Evolutionary conservation across 768 basidiomycete genomes (phyloP), one percentile per base, ranked within the genome.

Genomic region (Mycena venus): DNA sequence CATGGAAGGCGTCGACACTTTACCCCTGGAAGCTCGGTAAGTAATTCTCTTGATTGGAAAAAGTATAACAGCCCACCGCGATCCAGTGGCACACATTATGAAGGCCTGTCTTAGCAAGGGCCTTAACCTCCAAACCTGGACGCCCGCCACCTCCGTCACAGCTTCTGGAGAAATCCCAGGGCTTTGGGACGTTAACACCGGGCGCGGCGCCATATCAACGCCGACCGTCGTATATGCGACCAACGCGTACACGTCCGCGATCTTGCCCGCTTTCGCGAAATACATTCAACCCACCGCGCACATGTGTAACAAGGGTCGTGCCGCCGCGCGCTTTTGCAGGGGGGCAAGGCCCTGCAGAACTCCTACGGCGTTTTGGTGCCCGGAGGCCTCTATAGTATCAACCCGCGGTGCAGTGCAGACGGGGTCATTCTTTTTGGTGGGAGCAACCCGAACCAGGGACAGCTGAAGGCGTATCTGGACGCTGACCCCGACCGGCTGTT

Each of bases 181-280:
- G 0, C 72, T 77, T 10, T 91, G 90, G 85, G 77, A 69, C 23
- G 77, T 90, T 31, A 76, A 78, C 10, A 91, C 90, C 9, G 75
- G 83, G 9, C 84, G 86, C 49, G 91, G 91, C 0, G 74, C 47
- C 25, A 72, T 90, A 34, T 74, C 70, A 3, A 77, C 89, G 0
- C 73, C 79, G 14, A 87, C 86, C 34, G 86, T 91, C 23, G 84
- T 91, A 0, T 89, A 89, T 73, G 88, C 89, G 6, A 91, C 90
- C 12, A 91, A 91, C 77, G 91, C 86, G 14, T 90, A 90, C 77
- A 84, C 86, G 15, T 83, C 88, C 1, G 79, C 83, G 23, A 81
- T 91, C 27, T 75, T 91, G 10, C 88, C 90, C 0, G 80, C 84
- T 21, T 82, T 91, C 32, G 75, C 78, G 10, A 71, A 78, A 9